phyloP scores from a whole-genome alignment of 192 early-diverging fungal species.

The Backusella tuberculispora region DNA sequence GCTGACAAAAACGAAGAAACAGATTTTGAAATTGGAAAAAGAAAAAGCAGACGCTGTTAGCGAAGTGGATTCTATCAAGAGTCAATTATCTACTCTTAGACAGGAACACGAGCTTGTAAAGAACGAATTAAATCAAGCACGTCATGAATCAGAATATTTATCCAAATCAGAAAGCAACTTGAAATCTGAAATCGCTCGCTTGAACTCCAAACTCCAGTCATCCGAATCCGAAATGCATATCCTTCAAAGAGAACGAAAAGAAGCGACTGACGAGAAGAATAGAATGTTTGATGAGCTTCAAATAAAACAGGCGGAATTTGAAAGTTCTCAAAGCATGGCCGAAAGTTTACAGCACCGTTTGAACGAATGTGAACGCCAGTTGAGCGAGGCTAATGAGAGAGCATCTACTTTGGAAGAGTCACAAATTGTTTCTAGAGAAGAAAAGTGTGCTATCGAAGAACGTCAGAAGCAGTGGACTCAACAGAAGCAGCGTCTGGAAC shows the following conservation, averaged over 20 bases:
- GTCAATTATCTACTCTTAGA: not conserved
- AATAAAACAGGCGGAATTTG: slow-evolving; percentile 62
- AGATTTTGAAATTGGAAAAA: slow-evolving; percentile 56
- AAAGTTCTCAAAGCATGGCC: slow-evolving; percentile 59
- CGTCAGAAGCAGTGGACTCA: slow-evolving; percentile 44
- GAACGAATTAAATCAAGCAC: not conserved
- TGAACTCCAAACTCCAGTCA: slow-evolving; percentile 39
- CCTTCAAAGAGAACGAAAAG: slow-evolving; percentile 50
- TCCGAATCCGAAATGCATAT: slow-evolving; percentile 40
- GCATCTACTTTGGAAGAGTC: slow-evolving; percentile 58
- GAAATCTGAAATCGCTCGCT: slow-evolving; percentile 42
- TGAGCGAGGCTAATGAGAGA: slow-evolving; percentile 56
- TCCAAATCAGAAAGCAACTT: slow-evolving; percentile 35
- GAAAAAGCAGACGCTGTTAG: slow-evolving; percentile 43
- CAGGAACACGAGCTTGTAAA: slow-evolving; percentile 18
- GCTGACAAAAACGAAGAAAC: slow-evolving; percentile 53
- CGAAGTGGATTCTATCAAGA: slow-evolving; percentile 10
- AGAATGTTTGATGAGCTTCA: slow-evolving; percentile 59
- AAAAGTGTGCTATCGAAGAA: slow-evolving; percentile 41
- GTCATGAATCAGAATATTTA: slow-evolving; percentile 25
- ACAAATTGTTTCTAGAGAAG: slow-evolving; percentile 39
- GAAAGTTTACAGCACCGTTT: slow-evolving; percentile 61
- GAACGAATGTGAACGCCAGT: slow-evolving; percentile 47
- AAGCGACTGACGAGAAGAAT: slow-evolving; percentile 50
- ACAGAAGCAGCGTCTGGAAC: slow-evolving; percentile 37